Evolutionary conservation across 2,329 filamentous ascomycete species (phyloP).

Genomic region (Venturiaceae sp.): DNA sequence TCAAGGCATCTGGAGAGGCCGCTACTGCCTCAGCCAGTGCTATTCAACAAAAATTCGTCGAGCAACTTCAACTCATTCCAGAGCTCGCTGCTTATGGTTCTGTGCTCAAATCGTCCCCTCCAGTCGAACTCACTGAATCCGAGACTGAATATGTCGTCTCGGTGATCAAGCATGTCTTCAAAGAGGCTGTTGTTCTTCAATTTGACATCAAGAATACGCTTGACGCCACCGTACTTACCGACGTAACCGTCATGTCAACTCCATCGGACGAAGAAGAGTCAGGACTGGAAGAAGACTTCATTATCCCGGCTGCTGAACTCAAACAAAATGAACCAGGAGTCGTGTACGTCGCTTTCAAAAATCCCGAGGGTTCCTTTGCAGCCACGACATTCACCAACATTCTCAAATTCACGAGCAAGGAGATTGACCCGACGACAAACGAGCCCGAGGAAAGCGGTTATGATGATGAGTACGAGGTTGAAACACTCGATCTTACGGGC

Average conservation of each 20-base stretch:
- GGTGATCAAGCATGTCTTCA: constrained; percentile 95
- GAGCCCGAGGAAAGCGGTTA: constrained; percentile 90
- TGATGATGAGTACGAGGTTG: constrained; percentile 95
- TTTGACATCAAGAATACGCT: constrained; percentile 95
- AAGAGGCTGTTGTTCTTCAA: constrained; percentile 89
- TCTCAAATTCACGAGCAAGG: constrained; percentile 95
- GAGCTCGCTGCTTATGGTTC: constrained; percentile 84
- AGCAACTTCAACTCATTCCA: constrained; percentile 79
- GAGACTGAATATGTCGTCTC: constrained; percentile 96
- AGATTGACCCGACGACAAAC: constrained; percentile 89
- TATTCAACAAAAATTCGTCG: constrained; percentile 77
- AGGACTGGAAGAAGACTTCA: constrained; percentile 72
- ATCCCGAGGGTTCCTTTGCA: constrained; percentile 67
- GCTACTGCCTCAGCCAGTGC: constrained; percentile 67
- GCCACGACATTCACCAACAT: constrained; percentile 79
- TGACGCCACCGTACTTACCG: constrained; percentile 79
- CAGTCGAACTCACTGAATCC: constrained; percentile 86
- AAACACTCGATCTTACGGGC: constrained; percentile 81
- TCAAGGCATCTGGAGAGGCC: constrained; percentile 59
- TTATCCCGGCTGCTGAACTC: constrained; percentile 78
- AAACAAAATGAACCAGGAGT: constrained; percentile 79
- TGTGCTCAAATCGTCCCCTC: constrained; percentile 80
- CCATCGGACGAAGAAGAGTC: constrained; percentile 69
- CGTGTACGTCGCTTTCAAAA: constrained; percentile 91
- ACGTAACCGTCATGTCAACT: constrained; percentile 73